Base-by-base conservation (phyloP, 2,329 filamentous ascomycete genomes). In the Calonectria hongkongensis region DNA sequence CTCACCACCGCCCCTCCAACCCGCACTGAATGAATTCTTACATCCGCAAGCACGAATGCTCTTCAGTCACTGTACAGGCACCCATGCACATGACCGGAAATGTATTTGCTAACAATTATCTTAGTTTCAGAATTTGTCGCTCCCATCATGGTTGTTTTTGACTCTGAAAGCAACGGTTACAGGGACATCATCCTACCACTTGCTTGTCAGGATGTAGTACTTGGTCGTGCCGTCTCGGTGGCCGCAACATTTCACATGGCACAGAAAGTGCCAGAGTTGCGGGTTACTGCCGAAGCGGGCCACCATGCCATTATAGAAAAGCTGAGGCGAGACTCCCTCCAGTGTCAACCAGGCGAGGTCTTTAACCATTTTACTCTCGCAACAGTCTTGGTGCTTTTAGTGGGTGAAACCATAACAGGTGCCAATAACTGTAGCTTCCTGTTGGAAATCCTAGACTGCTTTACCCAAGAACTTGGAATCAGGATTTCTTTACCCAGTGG, bases 351-450 rank as follows among this genome's bases (percentile, higher is more conserved):
- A 0, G 73, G 80, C 10, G 75, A 79, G n/a, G 78, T 85, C 0
- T 85, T 85, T 72, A 84, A 80, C 39, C 79, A 81, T 0, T 84
- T 80, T 13, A 85, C 82, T 2, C 80, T 84, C 73, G 83, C 83
- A 0, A 85, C 84, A 0, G 76, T 86, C 13, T 73, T 86, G 1
- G 81, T 86, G 0, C 78, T 86, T 0, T 74, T 86, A 0, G 84
- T 86, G 0, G 85, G 85, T 0, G 85, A 86, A 16, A 85, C 84
- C 0, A 84, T 86, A 8, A 86, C 84, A 0, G 84, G 84, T 0
- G 83, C 84, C 4, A 79, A 79, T 25, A 85, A 86, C 39, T 86
- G 82, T 60, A 74, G 73, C 0, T 83, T 83, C 63, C 77, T 86
- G 0, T 73, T 85, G 0, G 79, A 84, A 63, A 84, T 86, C 79